Conservation (phyloP, 108 stramenopile species). For the Stephanodiscus triporus region DNA sequence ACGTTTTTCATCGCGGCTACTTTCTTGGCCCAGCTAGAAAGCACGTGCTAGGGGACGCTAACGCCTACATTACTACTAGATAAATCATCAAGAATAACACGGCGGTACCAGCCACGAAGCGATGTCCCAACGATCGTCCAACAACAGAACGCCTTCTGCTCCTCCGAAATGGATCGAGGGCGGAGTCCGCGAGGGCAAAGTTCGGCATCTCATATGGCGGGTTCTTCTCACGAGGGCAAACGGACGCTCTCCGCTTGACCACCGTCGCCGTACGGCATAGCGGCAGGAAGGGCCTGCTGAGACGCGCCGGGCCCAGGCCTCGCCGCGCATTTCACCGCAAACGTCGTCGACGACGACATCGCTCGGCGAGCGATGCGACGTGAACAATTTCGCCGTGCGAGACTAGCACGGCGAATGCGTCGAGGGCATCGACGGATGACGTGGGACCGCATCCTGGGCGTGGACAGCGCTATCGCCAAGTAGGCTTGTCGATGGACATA, state of each 20-base stretch:
- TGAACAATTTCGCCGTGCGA: neutral
- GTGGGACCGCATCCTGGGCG: conserved; percentile 21
- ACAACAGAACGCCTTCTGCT: neutral
- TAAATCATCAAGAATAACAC: no score
- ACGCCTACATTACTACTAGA: no score
- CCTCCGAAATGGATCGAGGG: neutral
- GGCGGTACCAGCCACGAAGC: no score
- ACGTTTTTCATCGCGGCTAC: no score
- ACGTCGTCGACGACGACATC: neutral
- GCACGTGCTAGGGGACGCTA: no score
- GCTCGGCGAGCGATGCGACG: neutral
- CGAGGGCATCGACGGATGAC: neutral
- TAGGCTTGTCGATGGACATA: conserved; percentile 20
- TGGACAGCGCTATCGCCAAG: conserved; percentile 40
- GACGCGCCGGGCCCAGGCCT: conserved; percentile 9
- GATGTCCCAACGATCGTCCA: no score
- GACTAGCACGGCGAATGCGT: neutral
- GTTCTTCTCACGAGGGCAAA: no score
- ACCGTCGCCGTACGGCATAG: conserved; percentile 44
- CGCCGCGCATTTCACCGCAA: neutral
- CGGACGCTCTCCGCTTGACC: conserved; percentile 20
- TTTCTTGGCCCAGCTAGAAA: no score
- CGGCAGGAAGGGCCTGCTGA: conserved; percentile 24
- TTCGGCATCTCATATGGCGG: neutral
- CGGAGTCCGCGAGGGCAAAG: neutral